Evolutionary conservation across 2,329 filamentous ascomycete genomes (phyloP), one percentile per base, ranked within the genome.

Genomic region (Waltergamsia citrina): DNA sequence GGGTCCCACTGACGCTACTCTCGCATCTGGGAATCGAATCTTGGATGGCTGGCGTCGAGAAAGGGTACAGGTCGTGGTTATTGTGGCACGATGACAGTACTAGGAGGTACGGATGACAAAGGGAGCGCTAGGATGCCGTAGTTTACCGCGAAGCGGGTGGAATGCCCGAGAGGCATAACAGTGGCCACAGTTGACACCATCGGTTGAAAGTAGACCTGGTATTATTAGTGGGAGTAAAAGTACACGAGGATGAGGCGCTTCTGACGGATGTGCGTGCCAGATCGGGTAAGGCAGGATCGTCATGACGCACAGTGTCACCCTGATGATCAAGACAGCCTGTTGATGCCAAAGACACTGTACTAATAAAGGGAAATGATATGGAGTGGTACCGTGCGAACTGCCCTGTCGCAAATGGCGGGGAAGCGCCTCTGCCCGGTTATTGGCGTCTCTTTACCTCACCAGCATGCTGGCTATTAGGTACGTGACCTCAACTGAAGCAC

Each of bases 1-100:
- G 28, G 7, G 28, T 17, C 16, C 28, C 28, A 30, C 28, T 11
- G 28, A 30, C 15, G 28, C 28, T 8, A n/a, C 15, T n/a, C n/a
- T 30, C 28, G n/a, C 28, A 30, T 30, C 28, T n/a, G n/a, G n/a
- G n/a, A n/a, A 30, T 30, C 28, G 28, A n/a, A 6, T 27, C 22
- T 8, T 8, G 22, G 22, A 24, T 27, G 15, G 15, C 7, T 30
- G 28, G 9, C 23, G n/a, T n/a, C n/a, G n/a, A n/a, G n/a, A n/a
- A n/a, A n/a, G n/a, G n/a, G n/a, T n/a, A n/a, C n/a, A n/a, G n/a
- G n/a, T n/a, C n/a, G n/a, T n/a, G n/a, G n/a, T n/a, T n/a, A n/a
- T n/a, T n/a, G n/a, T n/a, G n/a, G n/a, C n/a, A n/a, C n/a, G n/a
- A n/a, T n/a, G n/a, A n/a, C n/a, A n/a, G n/a, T n/a, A n/a, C n/a